phyloP scores from a whole-genome alignment of 768 basidiomycete genomes.

The Lactarius sp. region DNA sequence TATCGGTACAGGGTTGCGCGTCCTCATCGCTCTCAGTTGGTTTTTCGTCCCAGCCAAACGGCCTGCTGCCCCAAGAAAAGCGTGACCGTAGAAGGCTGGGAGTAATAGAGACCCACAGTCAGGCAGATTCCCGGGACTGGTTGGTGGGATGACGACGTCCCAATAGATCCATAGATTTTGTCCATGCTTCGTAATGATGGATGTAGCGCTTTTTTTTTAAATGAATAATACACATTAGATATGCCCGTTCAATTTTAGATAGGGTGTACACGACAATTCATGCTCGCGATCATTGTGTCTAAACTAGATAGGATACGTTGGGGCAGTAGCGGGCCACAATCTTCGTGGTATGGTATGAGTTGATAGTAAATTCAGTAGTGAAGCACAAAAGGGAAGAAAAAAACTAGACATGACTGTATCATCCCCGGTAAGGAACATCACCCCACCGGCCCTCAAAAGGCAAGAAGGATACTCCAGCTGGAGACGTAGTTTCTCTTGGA shows the following conservation, averaged over 20 bases:
- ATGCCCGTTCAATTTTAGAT: neutral
- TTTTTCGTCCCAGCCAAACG: slow-evolving; percentile 50
- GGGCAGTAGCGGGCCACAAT: neutral
- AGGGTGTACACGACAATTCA: too few species aligned
- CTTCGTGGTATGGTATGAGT: neutral
- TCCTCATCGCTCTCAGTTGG: slow-evolving; percentile 62
- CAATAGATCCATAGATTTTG: neutral
- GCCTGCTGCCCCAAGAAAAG: neutral
- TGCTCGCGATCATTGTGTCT: neutral
- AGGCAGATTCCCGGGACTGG: neutral
- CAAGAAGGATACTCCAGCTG: slow-evolving; percentile 37
- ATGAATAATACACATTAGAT: neutral
- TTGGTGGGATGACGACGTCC: neutral
- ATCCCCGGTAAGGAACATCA: slow-evolving; percentile 39
- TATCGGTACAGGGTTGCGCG: slow-evolving; percentile 55
- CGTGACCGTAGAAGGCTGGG: neutral
- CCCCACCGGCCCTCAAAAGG: slow-evolving; percentile 28
- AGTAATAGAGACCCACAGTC: neutral
- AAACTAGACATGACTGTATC: slow-evolving; percentile 26
- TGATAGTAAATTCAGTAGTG: neutral
- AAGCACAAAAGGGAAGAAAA: neutral
- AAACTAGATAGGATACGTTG: neutral
- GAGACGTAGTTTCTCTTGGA: slow-evolving; percentile 31
- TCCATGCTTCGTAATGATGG: neutral
- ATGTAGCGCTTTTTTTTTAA: too few species aligned